Percentiles rank a stretch among this genome's conserved stretches.
Evolutionary conservation across 331 rosid genomes (phyloP).

Genomic region (Pyracantha coccinea): DNA sequence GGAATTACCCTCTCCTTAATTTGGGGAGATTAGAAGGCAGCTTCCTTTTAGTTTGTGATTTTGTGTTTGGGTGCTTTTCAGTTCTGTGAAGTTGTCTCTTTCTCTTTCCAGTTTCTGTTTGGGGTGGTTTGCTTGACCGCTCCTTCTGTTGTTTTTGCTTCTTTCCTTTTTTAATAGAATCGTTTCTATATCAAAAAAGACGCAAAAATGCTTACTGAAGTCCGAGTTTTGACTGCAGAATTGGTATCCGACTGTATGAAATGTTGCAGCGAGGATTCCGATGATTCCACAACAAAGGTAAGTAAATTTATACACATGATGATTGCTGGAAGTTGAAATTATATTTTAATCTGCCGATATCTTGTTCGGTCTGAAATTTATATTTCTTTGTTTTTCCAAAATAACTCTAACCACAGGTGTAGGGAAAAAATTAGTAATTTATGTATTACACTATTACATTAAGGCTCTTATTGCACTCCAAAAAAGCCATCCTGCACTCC

Average conservation of each 20-base stretch:
- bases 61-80: too few species aligned
- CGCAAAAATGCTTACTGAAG: neutral
- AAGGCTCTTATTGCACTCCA: too few species aligned
- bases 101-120: too few species aligned
- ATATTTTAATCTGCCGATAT: neutral
- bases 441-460: neutral
- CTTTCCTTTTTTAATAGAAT: too few species aligned
- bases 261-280: slow-evolving; percentile 81
- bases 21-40: too few species aligned
- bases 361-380: neutral
- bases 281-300: slow-evolving; percentile 79
- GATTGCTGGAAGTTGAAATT: slow-evolving; percentile 4
- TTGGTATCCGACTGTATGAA: slow-evolving; percentile 65
- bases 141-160: too few species aligned
- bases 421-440: neutral
- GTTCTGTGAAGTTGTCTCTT: too few species aligned
- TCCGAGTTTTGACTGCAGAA: slow-evolving; percentile 39
- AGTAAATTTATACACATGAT: neutral
- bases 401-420: neutral
- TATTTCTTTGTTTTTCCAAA: neutral
- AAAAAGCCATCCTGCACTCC: too few species aligned
- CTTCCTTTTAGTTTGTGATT: too few species aligned
- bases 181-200: too few species aligned
- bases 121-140: too few species aligned
- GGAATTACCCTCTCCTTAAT: too few species aligned